Evolutionary conservation across 2,329 filamentous ascomycete species (phyloP).

Genomic region (Epicoccum nigrum): DNA sequence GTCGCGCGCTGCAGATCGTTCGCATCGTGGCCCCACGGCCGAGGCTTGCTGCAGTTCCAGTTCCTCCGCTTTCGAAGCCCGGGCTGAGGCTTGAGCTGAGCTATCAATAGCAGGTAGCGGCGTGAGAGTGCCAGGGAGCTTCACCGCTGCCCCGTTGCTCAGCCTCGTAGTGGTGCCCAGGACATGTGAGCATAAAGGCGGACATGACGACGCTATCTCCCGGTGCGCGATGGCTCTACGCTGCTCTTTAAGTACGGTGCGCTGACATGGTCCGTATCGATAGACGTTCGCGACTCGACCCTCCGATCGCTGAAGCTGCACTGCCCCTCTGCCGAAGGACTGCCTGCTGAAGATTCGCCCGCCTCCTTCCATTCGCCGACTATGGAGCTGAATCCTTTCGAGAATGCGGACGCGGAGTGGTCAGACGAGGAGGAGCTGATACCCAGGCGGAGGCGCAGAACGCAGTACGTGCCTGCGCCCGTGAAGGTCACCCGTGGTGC

Average conservation of each 20-base stretch:
- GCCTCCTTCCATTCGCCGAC: slow-evolving; percentile 24
- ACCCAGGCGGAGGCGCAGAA: slow-evolving; percentile 36
- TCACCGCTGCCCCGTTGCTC: slow-evolving; percentile 10
- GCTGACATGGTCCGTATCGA: slow-evolving; percentile 30
- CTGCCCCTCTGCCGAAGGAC: slow-evolving; percentile 46
- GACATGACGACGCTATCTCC: slow-evolving; percentile 38
- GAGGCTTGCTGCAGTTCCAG: slow-evolving; percentile 10
- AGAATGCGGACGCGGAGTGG: slow-evolving; percentile 44
- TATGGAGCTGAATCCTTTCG: slow-evolving; percentile 37
- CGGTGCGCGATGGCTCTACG: slow-evolving; percentile 22
- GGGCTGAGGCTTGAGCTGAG: slow-evolving; percentile 16
- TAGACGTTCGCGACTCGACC: slow-evolving; percentile 47
- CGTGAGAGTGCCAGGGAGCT: slow-evolving; percentile 10
- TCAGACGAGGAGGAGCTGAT: slow-evolving; percentile 47
- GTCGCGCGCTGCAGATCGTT: slow-evolving; percentile 5
- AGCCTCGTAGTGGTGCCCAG: slow-evolving; percentile 15
- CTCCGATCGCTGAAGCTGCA: slow-evolving; percentile 45
- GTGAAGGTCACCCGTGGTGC: slow-evolving; percentile 31
- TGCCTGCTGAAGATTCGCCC: slow-evolving; percentile 29
- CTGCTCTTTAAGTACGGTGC: slow-evolving; percentile 16
- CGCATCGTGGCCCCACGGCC: slow-evolving; percentile 13
- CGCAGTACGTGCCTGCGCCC: slow-evolving; percentile 38
- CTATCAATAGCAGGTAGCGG: slow-evolving; percentile 4
- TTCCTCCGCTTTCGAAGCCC: slow-evolving; percentile 4
- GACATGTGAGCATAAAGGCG: slow-evolving; percentile 18